These are phyloP conservation scores for Podospora conica DNA, from an alignment of 495 filamentous ascomycete genomes.

Conservation along the genomic window DNA sequence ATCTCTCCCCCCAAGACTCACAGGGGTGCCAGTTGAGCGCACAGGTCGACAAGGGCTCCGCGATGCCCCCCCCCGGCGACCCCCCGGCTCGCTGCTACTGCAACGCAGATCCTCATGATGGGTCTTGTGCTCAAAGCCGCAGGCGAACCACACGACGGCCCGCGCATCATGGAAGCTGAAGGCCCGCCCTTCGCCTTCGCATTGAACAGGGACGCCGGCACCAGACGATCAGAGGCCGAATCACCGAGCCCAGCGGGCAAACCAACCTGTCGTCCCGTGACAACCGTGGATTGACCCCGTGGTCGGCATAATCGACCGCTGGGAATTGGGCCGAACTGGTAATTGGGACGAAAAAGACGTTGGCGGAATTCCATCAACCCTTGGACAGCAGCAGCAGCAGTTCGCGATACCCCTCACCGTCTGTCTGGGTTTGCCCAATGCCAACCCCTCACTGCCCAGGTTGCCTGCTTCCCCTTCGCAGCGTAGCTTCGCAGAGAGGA, in stretches of 20 bases:
- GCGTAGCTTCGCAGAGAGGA: not conserved
- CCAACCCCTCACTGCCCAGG: not conserved
- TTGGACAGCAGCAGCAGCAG: not conserved
- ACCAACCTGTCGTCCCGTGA: not conserved
- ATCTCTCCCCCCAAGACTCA: not conserved
- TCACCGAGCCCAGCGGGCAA: not conserved
- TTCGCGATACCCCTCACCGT: not conserved
- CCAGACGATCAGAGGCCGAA: not conserved
- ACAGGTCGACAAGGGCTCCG: not conserved
- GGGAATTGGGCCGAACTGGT: not conserved
- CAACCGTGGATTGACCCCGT: not conserved
- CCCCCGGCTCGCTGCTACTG: not conserved
- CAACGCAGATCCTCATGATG: not conserved
- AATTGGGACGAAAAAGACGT: not conserved
- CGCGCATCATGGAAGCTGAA: slow-evolving; percentile 2
- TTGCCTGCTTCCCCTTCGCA: not conserved
- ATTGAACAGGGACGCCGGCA: not conserved
- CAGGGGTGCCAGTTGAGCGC: not conserved
- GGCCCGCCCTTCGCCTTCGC: not conserved
- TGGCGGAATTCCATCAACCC: not conserved
- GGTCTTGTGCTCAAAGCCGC: not conserved
- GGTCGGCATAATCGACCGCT: not conserved
- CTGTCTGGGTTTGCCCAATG: no score
- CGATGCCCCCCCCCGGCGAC: not conserved
- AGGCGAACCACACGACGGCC: not conserved